Base-by-base conservation (phyloP, 2,329 filamentous ascomycete genomes). In the Parafenestella ontariensis region DNA sequence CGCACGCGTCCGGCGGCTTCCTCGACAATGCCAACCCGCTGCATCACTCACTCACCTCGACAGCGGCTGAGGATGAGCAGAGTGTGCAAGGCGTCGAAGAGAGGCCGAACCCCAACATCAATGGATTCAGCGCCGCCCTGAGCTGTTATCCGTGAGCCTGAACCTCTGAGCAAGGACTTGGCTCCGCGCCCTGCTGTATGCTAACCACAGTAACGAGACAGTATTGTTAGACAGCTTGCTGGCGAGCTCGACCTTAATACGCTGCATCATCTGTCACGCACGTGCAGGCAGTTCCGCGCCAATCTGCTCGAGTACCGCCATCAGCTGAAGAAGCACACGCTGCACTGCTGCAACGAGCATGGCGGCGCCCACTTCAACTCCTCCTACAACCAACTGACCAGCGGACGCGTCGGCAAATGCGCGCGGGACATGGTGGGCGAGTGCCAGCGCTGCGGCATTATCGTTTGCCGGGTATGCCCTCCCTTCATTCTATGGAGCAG, bases 361-460 rank as follows among this genome's bases (percentile, higher is more conserved):
- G 71, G 49, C 26, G 83, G 85, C 60, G 9, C 18, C 6, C 36
- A 8, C 5, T 13, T 17, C 13, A 34, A 17, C 7, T n/a, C n/a
- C n/a, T n/a, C n/a, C n/a, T 5, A 34, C 31, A 10, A 34, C 31
- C 13, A 31, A 13, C 11, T 31, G 31, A 85, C 77, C 64, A 82
- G 82, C 59, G 88, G 89, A 47, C 94, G 91, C 75, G 82, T 90
- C 24, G 88, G 90, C 5, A 83, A 84, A 65, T 98, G 94, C 72
- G 94, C 94, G 20, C 83, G 91, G 57, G 94, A 97, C 74, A 85
- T 96, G 85, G 94, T 98, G 5, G 85, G 83, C 37, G 88, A 89
- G 64, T 97, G 94, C 75, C 86, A 91, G 50, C 85, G 88, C 58
- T 98, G 94, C 73, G 85, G 84, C 34, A 86, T 79, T 24, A 83